Base-by-base conservation (phyloP, 1,284 basidiomycete genomes). In the Cryptococcus sp. region DNA sequence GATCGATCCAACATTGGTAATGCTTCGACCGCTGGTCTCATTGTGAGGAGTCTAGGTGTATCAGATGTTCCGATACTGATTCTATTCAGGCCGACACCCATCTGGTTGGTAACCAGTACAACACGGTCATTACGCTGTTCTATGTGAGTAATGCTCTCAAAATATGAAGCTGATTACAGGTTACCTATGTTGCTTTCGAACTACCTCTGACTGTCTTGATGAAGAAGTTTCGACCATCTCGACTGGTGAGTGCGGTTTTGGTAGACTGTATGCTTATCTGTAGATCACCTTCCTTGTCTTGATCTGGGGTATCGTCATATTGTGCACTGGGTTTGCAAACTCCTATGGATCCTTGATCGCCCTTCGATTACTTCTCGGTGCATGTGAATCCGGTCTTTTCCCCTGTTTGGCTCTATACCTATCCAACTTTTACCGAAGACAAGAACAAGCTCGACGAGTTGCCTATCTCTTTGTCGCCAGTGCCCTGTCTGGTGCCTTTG, bases 1-100 rank as follows among this genome's bases (percentile, higher is more conserved):
- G 79, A 80, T 63, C 76, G 78, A 38, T 73, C 77, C 49, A 78
- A 78, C 54, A 74, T 79, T 54, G 78, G 78, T 41, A 41, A 41
- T 10, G 23, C 23, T 23, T 23, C 23, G 23, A 23, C 23, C 23
- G 23, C 23, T 23, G 23, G 23, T 23, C 23, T 23, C 23, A 23
- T 23, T 23, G 23, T 23, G 23, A 23, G 23, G 23, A 23, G 23
- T 23, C 23, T 23, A 23, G 23, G 23, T 23, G 23, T 23, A 23
- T 23, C 23, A 23, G 23, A 23, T 23, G 23, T 23, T 23, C 23
- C 23, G 23, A 23, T 23, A 23, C 23, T 23, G 23, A 23, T 23
- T 23, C 23, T 23, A 23, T 23, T 23, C 23, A 23, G 23, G 23
- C 23, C 23, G 38, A 41, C 38, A 10, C n/a, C 10, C 38, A 41